phyloP scores from a whole-genome alignment of 768 basidiomycete species.

The Harrya chromipes region DNA sequence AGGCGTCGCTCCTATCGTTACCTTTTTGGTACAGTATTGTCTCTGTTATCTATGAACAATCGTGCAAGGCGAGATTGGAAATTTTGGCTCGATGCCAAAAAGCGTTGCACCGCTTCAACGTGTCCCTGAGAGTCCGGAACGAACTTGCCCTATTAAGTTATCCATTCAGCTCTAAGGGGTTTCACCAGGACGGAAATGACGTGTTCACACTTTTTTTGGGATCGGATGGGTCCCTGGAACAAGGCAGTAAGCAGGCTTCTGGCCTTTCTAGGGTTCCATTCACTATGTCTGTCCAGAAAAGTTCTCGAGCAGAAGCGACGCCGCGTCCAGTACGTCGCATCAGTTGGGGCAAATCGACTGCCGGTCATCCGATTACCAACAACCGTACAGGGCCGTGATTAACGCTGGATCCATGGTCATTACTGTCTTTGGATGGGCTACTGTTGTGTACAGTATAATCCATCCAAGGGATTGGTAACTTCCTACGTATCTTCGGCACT shows the following conservation, averaged over 20 bases:
- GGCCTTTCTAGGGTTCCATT: not conserved
- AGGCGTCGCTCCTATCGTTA: too few species aligned
- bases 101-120: conserved; percentile 5
- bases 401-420: not conserved
- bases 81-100: not conserved
- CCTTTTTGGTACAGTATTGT: conserved; percentile 5
- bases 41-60: not conserved
- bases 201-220: not conserved
- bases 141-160: too few species aligned
- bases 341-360: not conserved
- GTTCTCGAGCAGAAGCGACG: not conserved
- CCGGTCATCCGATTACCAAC: not conserved
- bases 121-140: too few species aligned
- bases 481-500: not conserved
- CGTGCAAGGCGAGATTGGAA: conserved; percentile 11
- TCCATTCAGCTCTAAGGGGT: not conserved
- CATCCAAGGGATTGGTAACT: not conserved
- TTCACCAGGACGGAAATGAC: conserved; percentile 12
- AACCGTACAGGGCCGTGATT: not conserved
- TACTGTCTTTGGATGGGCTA: not conserved
- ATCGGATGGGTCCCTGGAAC: not conserved
- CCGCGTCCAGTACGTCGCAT: too few species aligned
- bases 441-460: too few species aligned
- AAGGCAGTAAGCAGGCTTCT: conserved; percentile 1
- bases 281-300: not conserved